Evolutionary conservation across 257 asterid species (phyloP).

Genomic region (Rauvolfia tetraphylla): DNA sequence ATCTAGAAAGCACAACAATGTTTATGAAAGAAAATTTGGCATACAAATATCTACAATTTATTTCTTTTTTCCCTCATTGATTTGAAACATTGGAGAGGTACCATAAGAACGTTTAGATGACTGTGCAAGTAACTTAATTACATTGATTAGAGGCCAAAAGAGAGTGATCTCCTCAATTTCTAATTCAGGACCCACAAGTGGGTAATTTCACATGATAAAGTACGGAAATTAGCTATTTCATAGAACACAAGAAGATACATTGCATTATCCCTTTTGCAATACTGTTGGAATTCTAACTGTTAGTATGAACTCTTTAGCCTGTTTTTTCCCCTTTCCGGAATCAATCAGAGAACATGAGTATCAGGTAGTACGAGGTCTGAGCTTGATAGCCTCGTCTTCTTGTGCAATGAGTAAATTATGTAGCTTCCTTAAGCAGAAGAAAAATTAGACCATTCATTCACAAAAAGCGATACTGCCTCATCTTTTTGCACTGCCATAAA

Average conservation of each 20-base stretch:
- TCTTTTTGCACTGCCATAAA: no score
- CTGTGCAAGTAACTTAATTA: not conserved
- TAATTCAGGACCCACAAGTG: not conserved
- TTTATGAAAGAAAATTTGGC: not conserved
- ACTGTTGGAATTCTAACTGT: not conserved
- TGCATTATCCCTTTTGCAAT: not conserved
- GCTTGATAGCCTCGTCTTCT: not conserved
- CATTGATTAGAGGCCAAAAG: not conserved
- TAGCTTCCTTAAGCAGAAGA: not conserved
- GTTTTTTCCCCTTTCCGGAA: not conserved
- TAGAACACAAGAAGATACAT: not conserved
- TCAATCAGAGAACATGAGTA: not conserved
- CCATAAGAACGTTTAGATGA: not conserved
- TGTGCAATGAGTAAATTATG: not conserved
- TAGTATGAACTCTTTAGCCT: not conserved
- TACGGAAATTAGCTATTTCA: not conserved
- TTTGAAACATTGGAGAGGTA: not conserved
- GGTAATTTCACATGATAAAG: not conserved
- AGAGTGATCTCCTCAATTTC: not conserved
- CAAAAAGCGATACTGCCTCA: not conserved
- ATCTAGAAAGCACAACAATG: not conserved
- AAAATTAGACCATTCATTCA: not conserved
- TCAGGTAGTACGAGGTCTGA: not conserved
- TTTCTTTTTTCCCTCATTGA: not conserved
- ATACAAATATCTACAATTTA: no score